phyloP scores from a whole-genome alignment of 306 rosid species.

The Psophocarpus tetragonolobus region DNA sequence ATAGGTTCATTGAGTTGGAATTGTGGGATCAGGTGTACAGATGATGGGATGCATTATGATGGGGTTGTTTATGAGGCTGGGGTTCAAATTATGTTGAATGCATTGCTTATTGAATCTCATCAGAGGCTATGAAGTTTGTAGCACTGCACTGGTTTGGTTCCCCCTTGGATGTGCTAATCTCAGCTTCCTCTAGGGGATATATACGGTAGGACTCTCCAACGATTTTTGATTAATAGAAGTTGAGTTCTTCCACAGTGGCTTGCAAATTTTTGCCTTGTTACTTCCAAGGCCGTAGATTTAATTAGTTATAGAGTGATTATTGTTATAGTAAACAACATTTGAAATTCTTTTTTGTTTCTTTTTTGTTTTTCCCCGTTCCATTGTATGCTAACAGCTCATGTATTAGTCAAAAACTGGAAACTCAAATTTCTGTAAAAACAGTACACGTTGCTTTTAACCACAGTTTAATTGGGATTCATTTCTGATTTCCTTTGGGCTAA shows the following conservation, averaged over 20 bases:
- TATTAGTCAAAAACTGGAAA: conserved; percentile 43
- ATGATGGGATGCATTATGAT: conserved; percentile 92
- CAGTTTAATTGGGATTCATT: conserved; percentile 34
- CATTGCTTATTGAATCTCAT: conserved; percentile 90
- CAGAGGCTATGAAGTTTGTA: conserved; percentile 72
- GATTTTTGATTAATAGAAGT: conserved; percentile 46
- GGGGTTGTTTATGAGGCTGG: conserved; percentile 77
- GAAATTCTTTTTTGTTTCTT: conserved; percentile 28
- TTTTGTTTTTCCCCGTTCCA: conserved; percentile 20
- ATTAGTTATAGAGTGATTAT: conserved; percentile 43
- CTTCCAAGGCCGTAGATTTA: conserved; percentile 29
- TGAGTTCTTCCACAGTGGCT: conserved; percentile 38
- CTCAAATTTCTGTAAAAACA: conserved; percentile 40
- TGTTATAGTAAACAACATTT: conserved; percentile 46
- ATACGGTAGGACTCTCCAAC: conserved; percentile 38
- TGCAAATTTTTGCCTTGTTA: conserved; percentile 27
- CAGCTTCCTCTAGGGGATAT: conserved; percentile 3
- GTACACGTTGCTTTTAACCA: conserved; percentile 35
- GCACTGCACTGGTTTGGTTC: conserved; percentile 22
- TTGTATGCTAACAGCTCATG: conserved; percentile 49
- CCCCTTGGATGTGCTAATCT: conserved; percentile 19
- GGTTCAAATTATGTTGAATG: conserved; percentile 79
- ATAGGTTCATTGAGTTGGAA: conserved; percentile 84
- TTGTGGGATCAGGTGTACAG: conserved; percentile 90
- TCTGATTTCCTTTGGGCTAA: conserved; percentile 6